Evolutionary conservation across 495 filamentous ascomycete species (phyloP).

Genomic region (Daldinia grandis): DNA sequence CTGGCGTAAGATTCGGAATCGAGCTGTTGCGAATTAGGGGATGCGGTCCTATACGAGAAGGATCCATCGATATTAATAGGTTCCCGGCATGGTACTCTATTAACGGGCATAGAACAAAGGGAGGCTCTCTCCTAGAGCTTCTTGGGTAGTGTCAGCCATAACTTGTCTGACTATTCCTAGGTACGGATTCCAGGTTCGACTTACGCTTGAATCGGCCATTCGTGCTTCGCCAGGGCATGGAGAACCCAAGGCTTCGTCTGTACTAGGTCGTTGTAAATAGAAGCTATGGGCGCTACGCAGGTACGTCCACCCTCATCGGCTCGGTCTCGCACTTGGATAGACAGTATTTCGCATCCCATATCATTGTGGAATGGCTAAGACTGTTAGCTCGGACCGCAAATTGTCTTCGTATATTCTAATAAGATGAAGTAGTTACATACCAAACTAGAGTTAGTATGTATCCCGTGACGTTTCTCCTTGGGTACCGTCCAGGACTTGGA

Average conservation of each 20-base stretch:
- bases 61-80: constrained; percentile 52
- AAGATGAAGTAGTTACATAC: constrained; percentile 31
- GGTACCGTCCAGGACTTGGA: constrained; percentile 52
- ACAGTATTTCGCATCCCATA: constrained; percentile 54
- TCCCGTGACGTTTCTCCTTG: constrained; percentile 54
- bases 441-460: constrained; percentile 53
- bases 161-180: not conserved
- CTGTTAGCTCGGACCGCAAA: not conserved
- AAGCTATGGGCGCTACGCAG: constrained; percentile 52
- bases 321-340: constrained; percentile 53
- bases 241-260: constrained; percentile 44
- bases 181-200: constrained; percentile 18
- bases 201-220: constrained; percentile 57
- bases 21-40: constrained; percentile 34
- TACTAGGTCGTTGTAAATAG: constrained; percentile 52
- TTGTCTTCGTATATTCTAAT: not conserved
- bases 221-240: constrained; percentile 41
- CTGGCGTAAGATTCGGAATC: constrained; percentile 46
- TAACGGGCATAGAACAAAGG: constrained; percentile 51
- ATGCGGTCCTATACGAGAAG: constrained; percentile 55
- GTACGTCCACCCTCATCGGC: constrained; percentile 52
- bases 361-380: constrained; percentile 56
- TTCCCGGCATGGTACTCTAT: constrained; percentile 47
- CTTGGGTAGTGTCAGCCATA: not conserved
- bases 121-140: constrained; percentile 49